Evolutionary conservation across 23 red algal species (phyloP).

Genomic region (Gracilaria gracilis): DNA sequence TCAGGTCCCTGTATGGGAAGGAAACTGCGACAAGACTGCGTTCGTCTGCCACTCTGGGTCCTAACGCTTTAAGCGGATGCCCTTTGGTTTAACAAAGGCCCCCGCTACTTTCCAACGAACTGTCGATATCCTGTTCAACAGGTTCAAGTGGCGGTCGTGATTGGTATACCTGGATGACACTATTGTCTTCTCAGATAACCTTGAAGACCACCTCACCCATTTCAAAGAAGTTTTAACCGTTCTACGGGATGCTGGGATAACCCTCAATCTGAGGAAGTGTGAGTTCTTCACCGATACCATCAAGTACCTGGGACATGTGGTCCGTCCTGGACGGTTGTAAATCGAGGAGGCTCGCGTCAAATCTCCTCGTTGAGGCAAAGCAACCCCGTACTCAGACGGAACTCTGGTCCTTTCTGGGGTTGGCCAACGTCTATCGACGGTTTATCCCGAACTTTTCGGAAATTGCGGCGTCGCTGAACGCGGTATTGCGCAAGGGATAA

Average conservation of each 20-base stretch:
- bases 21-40: too few species aligned
- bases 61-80: neutral
- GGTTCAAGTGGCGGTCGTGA: neutral
- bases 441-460: neutral
- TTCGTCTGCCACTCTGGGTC: too few species aligned
- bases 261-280: constrained; percentile 28
- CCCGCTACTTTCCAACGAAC: neutral
- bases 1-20: neutral
- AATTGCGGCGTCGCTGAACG: neutral
- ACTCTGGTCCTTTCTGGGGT: neutral
- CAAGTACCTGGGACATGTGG: neutral
- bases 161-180: constrained; percentile 48
- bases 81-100: neutral
- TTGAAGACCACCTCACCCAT: neutral
- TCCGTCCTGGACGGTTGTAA: neutral
- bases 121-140: neutral
- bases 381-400: neutral
- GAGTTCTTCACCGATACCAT: neutral
- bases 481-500: neutral
- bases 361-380: neutral
- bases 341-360: neutral
- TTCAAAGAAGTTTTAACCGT: constrained; percentile 7
- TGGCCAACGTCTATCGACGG: neutral
- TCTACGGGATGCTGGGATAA: neutral
- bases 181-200: constrained; percentile 1